These are phyloP conservation scores for Malassezia dermatis DNA, from an alignment of 1,284 basidiomycete genomes.

Conservation along the genomic window DNA sequence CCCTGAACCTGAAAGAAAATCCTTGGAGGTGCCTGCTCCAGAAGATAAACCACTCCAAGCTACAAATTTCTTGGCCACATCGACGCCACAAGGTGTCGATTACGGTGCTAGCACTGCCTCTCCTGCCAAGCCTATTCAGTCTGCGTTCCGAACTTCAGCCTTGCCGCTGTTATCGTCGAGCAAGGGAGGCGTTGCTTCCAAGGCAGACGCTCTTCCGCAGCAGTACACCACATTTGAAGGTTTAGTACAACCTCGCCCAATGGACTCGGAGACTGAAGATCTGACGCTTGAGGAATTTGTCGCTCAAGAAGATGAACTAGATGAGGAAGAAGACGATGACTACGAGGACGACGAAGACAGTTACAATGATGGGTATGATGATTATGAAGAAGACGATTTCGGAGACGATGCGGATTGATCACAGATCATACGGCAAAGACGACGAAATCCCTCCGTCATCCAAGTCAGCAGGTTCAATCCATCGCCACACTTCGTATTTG, in stretches of 20 bases:
- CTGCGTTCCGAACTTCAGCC: background rate
- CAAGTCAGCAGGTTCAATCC: constrained; percentile 19
- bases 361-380: constrained; percentile 10
- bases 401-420: constrained; percentile 4
- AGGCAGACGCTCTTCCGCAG: background rate
- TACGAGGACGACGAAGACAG: background rate
- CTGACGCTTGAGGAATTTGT: constrained; percentile 14
- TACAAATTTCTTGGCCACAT: background rate
- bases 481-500: constrained; percentile 48
- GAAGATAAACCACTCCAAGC: background rate
- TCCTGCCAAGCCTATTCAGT: background rate
- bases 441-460: background rate
- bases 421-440: background rate
- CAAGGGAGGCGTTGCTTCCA: background rate
- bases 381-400: constrained; percentile 6
- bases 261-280: background rate
- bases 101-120: background rate
- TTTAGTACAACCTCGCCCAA: constrained; percentile 3
- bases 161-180: background rate
- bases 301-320: background rate
- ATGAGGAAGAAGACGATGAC: constrained; percentile 1
- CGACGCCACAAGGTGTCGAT: background rate
- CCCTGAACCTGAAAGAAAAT: background rate
- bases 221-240: constrained; percentile 17
- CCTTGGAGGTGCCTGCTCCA: background rate